phyloP scores from a whole-genome alignment of 1,284 basidiomycete genomes.

The Rhizoctonia solani region DNA sequence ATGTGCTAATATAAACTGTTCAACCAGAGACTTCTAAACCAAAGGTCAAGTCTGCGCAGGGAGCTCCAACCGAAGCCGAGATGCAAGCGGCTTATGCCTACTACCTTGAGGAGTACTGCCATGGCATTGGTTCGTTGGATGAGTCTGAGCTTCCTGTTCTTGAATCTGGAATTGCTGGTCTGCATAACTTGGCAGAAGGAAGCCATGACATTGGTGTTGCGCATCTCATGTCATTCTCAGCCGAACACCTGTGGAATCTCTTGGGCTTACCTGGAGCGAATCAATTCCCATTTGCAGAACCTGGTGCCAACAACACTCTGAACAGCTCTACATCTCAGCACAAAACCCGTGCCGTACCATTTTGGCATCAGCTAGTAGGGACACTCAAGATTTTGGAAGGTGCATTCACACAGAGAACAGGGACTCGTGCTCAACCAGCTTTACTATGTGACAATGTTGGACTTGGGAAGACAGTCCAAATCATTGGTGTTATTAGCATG shows the following conservation, averaged over 20 bases:
- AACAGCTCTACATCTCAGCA: too few relatives aligned
- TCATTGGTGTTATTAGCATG: slow-evolving; percentile 1
- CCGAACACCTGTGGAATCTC: background rate
- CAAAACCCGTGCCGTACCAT: background rate
- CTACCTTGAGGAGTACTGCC: slow-evolving; percentile 1
- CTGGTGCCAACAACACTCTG: background rate
- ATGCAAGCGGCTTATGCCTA: background rate
- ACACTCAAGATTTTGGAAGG: background rate
- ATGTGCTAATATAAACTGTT: background rate
- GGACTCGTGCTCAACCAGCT: background rate
- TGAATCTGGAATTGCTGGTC: too few relatives aligned
- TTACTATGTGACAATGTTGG: slow-evolving; percentile 28
- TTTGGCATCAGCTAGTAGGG: slow-evolving; percentile 16
- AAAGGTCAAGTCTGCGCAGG: background rate
- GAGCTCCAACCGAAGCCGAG: background rate
- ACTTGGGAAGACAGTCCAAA: slow-evolving; percentile 6
- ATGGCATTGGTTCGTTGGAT: background rate
- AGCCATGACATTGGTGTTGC: slow-evolving; percentile 4
- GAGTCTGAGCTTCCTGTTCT: background rate
- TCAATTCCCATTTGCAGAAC: slow-evolving; percentile 6
- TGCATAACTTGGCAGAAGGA: background rate
- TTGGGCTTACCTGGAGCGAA: background rate
- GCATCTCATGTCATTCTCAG: background rate
- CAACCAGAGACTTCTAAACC: background rate
- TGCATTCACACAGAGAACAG: background rate